phyloP scores from a whole-genome alignment of 257 asterid species.

The Fraxinus quadrangulata region DNA sequence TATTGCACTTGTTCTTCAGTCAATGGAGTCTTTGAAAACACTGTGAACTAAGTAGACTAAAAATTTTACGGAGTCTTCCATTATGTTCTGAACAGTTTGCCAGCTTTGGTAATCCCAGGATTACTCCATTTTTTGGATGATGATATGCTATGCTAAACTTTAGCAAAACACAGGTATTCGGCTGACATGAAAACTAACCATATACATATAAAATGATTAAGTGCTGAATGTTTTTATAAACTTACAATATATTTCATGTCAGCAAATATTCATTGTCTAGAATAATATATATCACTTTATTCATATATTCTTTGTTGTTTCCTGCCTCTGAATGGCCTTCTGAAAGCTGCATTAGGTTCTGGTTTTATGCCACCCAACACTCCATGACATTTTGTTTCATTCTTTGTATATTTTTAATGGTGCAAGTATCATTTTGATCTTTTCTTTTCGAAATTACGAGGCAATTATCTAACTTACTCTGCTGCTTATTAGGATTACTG shows the following conservation, averaged over 20 bases:
- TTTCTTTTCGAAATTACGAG: not conserved
- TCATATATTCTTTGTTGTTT: not conserved
- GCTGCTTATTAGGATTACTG: constrained; percentile 30
- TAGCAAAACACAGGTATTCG: not conserved
- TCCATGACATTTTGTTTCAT: not conserved
- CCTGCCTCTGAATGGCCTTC: not conserved
- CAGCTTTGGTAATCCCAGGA: not conserved
- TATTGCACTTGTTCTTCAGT: not conserved
- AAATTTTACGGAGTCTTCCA: not conserved
- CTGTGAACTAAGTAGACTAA: not conserved
- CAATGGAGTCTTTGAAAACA: not conserved
- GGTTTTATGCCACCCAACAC: not conserved
- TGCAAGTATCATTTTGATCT: not conserved
- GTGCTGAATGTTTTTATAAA: not conserved
- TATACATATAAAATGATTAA: not conserved
- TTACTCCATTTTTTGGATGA: not conserved
- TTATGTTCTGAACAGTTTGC: not conserved
- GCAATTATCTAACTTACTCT: constrained; percentile 12
- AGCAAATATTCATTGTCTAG: not conserved
- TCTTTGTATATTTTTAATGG: not conserved
- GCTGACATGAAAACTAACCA: not conserved
- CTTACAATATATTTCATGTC: not conserved
- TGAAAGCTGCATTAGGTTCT: not conserved
- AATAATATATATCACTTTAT: not conserved
- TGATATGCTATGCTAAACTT: not conserved